Percentiles rank a stretch among this genome's conserved stretches.
These are phyloP conservation scores for Colletotrichum horii DNA, from an alignment of 2,329 filamentous ascomycete species.

Conservation along the genomic window DNA sequence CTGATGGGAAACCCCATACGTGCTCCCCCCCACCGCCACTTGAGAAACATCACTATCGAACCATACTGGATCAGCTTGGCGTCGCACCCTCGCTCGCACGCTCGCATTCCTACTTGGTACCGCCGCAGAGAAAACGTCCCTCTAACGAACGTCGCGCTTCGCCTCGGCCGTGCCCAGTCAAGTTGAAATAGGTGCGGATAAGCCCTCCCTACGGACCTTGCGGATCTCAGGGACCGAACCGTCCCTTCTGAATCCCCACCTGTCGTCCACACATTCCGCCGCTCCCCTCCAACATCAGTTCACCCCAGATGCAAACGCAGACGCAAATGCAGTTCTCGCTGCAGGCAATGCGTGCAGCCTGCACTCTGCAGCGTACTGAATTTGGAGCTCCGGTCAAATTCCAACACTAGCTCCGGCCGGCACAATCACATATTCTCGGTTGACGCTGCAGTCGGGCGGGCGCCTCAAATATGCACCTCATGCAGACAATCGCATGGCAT, in stretches of 20 bases:
- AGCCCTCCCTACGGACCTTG: not conserved
- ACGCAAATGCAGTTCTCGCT: not conserved
- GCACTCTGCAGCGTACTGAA: not conserved
- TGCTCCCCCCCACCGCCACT: constrained; percentile 11
- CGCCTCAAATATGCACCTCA: constrained; percentile 10
- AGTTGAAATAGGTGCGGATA: not conserved
- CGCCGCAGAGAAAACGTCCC: not conserved
- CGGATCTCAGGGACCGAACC: constrained; percentile 19
- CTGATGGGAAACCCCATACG: not conserved
- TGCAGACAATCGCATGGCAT: constrained; percentile 13
- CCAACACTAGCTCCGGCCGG: not conserved
- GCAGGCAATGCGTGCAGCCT: not conserved
- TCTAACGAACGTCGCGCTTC: not conserved
- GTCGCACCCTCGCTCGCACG: not conserved
- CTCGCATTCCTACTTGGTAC: not conserved
- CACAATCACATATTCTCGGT: not conserved
- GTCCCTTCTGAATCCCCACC: not conserved
- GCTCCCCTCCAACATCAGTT: not conserved
- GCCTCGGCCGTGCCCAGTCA: not conserved
- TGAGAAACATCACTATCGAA: constrained; percentile 8
- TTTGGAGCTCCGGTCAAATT: not conserved
- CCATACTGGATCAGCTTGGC: not conserved
- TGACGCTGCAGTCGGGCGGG: constrained; percentile 6
- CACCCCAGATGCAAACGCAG: not conserved
- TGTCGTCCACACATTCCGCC: not conserved